Percentiles rank a stretch among this genome's conserved stretches.
These are phyloP conservation scores for Naganishia vishniacii DNA, from an alignment of 768 basidiomycete genomes.

Conservation along the genomic window DNA sequence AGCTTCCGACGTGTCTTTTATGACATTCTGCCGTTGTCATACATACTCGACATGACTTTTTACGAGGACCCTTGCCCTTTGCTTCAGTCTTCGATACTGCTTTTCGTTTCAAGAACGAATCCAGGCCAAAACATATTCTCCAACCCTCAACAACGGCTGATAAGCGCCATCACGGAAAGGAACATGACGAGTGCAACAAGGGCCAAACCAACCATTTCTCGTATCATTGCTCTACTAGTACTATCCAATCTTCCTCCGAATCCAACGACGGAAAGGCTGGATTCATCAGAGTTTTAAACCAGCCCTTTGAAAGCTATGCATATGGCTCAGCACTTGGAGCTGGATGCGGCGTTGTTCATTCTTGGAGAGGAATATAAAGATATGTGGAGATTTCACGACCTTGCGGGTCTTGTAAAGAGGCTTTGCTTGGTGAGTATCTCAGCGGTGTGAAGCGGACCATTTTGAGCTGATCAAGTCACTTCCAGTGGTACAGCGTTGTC, in stretches of 20 bases:
- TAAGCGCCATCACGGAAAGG: not conserved
- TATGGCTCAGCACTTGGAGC: conserved; percentile 15
- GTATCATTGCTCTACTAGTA: conserved; percentile 3
- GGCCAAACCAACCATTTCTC: conserved; percentile 1
- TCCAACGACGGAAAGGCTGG: not conserved
- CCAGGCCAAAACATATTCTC: not conserved
- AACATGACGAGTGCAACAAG: conserved; percentile 5
- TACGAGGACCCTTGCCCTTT: conserved; percentile 4
- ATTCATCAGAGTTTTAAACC: not conserved
- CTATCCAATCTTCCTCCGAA: conserved; percentile 18
- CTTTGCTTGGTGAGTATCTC: not conserved
- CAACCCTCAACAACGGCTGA: not conserved
- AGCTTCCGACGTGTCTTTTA: not conserved
- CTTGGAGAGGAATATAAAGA: not conserved
- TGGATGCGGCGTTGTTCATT: not conserved
- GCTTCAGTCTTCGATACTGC: conserved; percentile 2
- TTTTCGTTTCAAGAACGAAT: conserved; percentile 6
- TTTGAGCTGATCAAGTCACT: not conserved
- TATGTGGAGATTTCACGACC: not conserved
- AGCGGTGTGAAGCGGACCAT: not conserved
- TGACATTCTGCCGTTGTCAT: not conserved
- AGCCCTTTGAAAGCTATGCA: conserved; percentile 1
- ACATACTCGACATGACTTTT: not conserved
- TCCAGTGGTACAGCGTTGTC: not conserved
- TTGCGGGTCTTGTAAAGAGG: not conserved